A percentile compares a stretch with the other conserved stretches of the same genome.
These are phyloP conservation scores for Mortierella sp. DNA, from an alignment of 371 early-diverging fungal genomes.

Conservation along the genomic window DNA sequence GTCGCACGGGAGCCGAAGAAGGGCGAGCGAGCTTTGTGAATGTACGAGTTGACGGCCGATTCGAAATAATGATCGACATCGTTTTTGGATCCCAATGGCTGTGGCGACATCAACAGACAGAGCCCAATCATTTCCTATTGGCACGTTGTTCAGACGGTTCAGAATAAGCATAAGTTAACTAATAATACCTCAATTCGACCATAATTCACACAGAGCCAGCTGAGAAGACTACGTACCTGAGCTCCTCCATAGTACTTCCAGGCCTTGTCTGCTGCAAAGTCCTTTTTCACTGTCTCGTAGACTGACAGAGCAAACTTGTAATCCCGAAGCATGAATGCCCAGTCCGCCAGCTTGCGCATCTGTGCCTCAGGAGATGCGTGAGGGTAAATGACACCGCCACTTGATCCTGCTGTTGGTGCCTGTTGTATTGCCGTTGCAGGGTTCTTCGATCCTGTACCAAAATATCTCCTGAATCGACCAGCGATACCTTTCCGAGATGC, in stretches of 20 bases:
- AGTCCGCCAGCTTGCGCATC: slow-evolving; percentile 94
- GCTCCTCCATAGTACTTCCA: slow-evolving; percentile 89
- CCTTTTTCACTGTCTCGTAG: slow-evolving; percentile 92
- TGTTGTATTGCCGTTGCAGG: slow-evolving; percentile 55
- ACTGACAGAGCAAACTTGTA: slow-evolving; percentile 89
- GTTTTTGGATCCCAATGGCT: slow-evolving; percentile 66
- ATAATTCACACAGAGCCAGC: background rate
- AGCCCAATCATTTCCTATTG: slow-evolving; percentile 92
- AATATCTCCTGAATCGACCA: slow-evolving; percentile 88
- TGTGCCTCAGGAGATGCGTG: slow-evolving; percentile 89
- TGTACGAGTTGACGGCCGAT: slow-evolving; percentile 77
- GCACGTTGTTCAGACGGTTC: background rate
- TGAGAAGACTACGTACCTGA: slow-evolving; percentile 61
- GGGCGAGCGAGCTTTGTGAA: slow-evolving; percentile 73
- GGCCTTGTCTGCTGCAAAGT: slow-evolving; percentile 87
- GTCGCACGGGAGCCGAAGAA: slow-evolving; percentile 82
- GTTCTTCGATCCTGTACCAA: slow-evolving; percentile 70
- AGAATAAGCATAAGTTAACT: background rate
- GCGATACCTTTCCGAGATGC: slow-evolving; percentile 90
- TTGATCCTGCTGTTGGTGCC: slow-evolving; percentile 47
- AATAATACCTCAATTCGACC: slow-evolving; percentile 19
- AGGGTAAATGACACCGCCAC: slow-evolving; percentile 73
- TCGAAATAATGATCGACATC: slow-evolving; percentile 86
- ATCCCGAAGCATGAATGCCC: slow-evolving; percentile 95
- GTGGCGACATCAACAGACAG: slow-evolving; percentile 79